Evolutionary conservation across 257 asterid species (phyloP), one percentile per base, ranked within the genome.

Genomic region (Solanum lycopersicoides): DNA sequence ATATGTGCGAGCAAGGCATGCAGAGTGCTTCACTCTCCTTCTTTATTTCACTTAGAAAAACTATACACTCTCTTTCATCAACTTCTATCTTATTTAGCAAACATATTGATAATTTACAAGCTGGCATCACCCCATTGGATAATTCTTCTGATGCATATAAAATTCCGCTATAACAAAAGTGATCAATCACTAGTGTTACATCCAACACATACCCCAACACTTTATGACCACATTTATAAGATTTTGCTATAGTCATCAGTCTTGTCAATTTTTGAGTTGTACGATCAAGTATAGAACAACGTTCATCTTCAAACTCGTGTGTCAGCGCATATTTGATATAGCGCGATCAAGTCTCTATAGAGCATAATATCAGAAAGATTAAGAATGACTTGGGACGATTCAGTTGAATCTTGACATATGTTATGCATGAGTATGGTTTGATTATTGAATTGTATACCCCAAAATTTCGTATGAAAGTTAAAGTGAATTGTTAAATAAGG

Each of bases 1-100:
- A 87, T 30, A 68, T 35, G 66, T 89, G 89, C 3, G 23, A 53
- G 39, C 91, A 89, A 2, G 89, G 89, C 84, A 84, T 65, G 50
- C 80, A 32, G 0, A 60, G 18, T 6, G 5, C 34, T 18, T 63
- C 30, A 15, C 30, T 41, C 30, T 53, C 83, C 30, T 7, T 39
- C 8, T 4, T 18, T 5, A 84, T 25, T 16, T 41, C 32, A 5
- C 68, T 80, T 23, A 85, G 65, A 44, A 83, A 85, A 42, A 71
- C 32, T 7, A 42, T 16, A 71, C 87, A 71, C 21, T 13, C 45
- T 1, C 23, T 35, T 42, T 42, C 79, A 23, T 84, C 60, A 21
- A 20, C 41, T 32, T 28, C 14, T 20, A 21, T 69, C 87, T 12
- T 18, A 12, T 69, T 34, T 41, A 85, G 28, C 50, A 79, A 28